Conservation (phyloP, 768 basidiomycete species). For the Suillus lakei region DNA sequence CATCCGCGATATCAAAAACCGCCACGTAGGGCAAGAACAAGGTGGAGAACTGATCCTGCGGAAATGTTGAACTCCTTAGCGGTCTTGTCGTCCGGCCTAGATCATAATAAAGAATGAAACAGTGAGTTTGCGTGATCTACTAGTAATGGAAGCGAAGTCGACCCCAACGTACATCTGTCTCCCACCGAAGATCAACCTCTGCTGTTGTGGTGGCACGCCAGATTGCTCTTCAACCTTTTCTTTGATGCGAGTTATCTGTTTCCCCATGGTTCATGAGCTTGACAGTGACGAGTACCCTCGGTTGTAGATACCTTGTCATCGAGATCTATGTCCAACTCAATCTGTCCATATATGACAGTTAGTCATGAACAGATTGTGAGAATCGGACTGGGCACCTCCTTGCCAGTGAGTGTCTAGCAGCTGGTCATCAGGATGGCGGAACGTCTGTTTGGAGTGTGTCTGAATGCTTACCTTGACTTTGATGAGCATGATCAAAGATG, state of each 20-base stretch:
- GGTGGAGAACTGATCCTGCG: constrained; percentile 88
- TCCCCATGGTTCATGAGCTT: constrained; percentile 9
- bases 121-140: neutral
- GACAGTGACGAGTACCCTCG: neutral
- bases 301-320: constrained; percentile 72
- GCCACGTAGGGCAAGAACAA: constrained; percentile 94
- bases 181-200: constrained; percentile 90
- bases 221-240: constrained; percentile 99
- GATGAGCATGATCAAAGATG: constrained; percentile 66
- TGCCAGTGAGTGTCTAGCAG: constrained; percentile 93
- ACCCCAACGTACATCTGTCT: constrained; percentile 86
- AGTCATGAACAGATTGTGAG: constrained; percentile 13
- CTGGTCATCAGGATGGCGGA: constrained; percentile 6
- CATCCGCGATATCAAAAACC: constrained; percentile 52
- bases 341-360: constrained; percentile 46
- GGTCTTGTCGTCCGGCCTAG: constrained; percentile 90
- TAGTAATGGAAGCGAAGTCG: neutral
- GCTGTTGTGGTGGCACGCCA: constrained; percentile 95
- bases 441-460: neutral
- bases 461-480: constrained; percentile 78
- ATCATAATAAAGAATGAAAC: constrained; percentile 8
- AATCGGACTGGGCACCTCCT: constrained; percentile 69
- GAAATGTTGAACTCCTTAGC: constrained; percentile 82
- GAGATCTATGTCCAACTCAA: constrained; percentile 95
- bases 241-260: constrained; percentile 90